phyloP scores from a whole-genome alignment of 140 eudicot species.

The Bidens hawaiensis region DNA sequence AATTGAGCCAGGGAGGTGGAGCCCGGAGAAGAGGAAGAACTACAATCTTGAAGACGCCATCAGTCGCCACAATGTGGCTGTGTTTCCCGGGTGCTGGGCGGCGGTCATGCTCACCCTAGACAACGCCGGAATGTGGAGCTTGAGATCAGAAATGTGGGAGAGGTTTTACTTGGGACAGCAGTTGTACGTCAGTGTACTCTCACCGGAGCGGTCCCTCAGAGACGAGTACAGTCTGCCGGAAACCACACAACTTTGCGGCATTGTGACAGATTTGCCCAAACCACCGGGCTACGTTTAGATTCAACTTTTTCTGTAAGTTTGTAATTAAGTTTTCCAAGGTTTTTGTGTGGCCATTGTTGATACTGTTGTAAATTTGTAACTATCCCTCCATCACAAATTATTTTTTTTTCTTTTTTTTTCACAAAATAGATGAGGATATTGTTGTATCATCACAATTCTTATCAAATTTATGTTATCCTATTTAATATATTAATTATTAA shows the following conservation, averaged over 20 bases:
- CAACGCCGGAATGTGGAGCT: constrained; percentile 76
- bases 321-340: constrained; percentile 17
- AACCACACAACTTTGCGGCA: constrained; percentile 46
- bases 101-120: constrained; percentile 75
- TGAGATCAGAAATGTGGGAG: constrained; percentile 64
- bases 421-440: background rate
- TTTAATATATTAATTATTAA: too few species aligned
- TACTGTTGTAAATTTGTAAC: constrained; percentile 23
- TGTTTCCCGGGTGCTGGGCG: constrained; percentile 73
- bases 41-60: constrained; percentile 66
- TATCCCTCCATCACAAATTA: constrained; percentile 9
- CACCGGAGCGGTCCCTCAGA: constrained; percentile 57
- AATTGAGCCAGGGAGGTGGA: constrained; percentile 67
- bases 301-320: constrained; percentile 28
- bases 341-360: constrained; percentile 23
- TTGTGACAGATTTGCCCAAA: constrained; percentile 44
- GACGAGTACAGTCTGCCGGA: constrained; percentile 58
- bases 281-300: constrained; percentile 49
- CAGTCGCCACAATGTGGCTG: constrained; percentile 67
- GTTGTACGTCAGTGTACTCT: constrained; percentile 50
- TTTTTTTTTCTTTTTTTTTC: background rate
- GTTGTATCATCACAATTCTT: background rate
- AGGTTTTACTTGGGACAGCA: constrained; percentile 64
- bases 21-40: constrained; percentile 69
- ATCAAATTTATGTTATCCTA: background rate